Evolutionary conservation across 352 stramenopile species (phyloP), one percentile per base, ranked within the genome.

Genomic region (Hyaloperonospora brassicae): DNA sequence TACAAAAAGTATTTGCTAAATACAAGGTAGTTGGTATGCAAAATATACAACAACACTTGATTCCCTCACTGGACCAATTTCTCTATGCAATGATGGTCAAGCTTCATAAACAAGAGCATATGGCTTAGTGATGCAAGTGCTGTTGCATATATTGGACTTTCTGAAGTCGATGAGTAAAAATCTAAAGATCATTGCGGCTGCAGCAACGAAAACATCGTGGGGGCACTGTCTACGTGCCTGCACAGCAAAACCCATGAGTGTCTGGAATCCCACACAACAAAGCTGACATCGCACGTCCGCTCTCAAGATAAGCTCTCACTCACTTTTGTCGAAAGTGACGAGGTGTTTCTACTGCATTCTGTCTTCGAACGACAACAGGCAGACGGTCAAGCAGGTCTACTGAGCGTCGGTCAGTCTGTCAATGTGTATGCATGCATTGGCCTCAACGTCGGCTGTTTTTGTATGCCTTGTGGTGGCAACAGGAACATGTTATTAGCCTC

Each of bases 291-390:
- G 0, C 84, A 94, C 59, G 90, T 92, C 57, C 71, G 90, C 11
- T 80, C 75, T 80, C 80, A 94, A 59, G 88, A 88, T 51, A 92
- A 90, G 57, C 92, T 94, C 45, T 72, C 72, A 0, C 81, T 92
- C 44, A 82, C 68, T 10, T 63, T 94, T 21, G 74, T 92, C 48
- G 84, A 94, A 48, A 61, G 69, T 9, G 84, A 79, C 0, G 84
- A 81, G 8, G 72, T 91, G 1, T 74, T 84, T 23, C 47, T 94
- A 21, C 70, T 92, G 14, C 86, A 90, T 34, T 62, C 66, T 2
- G 71, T 79, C 1, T 74, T 76, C 2, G 87, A 84, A 38, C 31
- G 60, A 14, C 68, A 87, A 23, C 73, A 92, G 48, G 63, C 65
- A 21, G 63, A 55, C 5, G 74, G 77, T 5, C 78, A 87, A 50